Evolutionary conservation across 768 basidiomycete species (phyloP), one percentile per base, ranked within the genome.

Genomic region (Lactarius akahatsu): DNA sequence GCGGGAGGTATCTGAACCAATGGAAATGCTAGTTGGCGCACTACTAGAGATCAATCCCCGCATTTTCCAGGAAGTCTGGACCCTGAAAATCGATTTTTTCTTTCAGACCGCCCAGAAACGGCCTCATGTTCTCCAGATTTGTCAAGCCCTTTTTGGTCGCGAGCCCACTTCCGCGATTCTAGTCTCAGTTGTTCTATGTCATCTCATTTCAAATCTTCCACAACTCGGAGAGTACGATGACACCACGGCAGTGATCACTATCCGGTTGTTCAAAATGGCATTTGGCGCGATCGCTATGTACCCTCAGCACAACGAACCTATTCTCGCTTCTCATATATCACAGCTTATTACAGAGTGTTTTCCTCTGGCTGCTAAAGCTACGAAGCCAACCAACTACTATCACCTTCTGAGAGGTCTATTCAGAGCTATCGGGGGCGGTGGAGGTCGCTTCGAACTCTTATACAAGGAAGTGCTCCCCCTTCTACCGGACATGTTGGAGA

Each of bases 381-480:
- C 89, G 30, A 94, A 94, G 72, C 92, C 97, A 1, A 87, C 88
- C 1, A 91, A 96, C 73, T 98, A 98, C 75, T 95, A 95, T 77
- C 89, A 93, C 74, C 85, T 98, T 26, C 84, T 98, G 13, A 85
- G 95, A 64, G 91, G 92, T 0, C 84, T 99, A 55, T 99, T 99
- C 80, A 87, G 96, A 59, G 91, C 90, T 32, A 96, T 96, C 65
- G 91, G 92, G 26, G 94, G 94, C 1, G 91, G 91, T 9, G 94
- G 93, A 0, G 96, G 96, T 10, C 83, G 92, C 32, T 97, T 98
- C 76, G 97, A 98, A 73, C 81, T 92, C 40, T 78, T 99, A 57
- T 98, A 98, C 80, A 94, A 95, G 72, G 96, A 96, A 72, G 96
- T 99, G 13, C 80, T 98, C 11, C 96, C 97, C 2, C 86, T 98